These are phyloP conservation scores for Epithemia pelagica DNA, from an alignment of 108 stramenopile species.

Conservation along the genomic window DNA sequence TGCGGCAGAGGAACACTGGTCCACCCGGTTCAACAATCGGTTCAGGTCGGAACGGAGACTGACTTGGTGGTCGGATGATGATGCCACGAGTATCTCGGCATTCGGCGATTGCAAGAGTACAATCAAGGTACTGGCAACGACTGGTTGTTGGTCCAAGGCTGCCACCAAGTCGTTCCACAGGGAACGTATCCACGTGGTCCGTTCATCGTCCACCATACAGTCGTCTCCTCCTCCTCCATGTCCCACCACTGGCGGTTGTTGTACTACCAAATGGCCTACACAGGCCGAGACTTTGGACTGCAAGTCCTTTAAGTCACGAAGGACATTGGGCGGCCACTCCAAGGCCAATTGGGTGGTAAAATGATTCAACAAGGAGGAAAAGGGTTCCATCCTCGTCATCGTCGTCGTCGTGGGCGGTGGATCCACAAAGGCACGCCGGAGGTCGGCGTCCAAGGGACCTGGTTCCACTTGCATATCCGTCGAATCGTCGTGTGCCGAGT, in stretches of 20 bases:
- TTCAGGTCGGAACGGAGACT: neutral
- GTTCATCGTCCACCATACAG: neutral
- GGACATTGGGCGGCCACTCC: neutral
- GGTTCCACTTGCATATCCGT: neutral
- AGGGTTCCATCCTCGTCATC: neutral
- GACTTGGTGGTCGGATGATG: neutral
- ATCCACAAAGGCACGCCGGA: neutral
- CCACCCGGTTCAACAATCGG: neutral
- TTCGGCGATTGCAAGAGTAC: neutral
- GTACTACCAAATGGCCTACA: constrained; percentile 21
- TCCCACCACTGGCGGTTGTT: too few species aligned
- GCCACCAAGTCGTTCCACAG: neutral
- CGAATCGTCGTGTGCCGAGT: neutral
- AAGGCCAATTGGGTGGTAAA: neutral
- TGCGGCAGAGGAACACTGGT: neutral
- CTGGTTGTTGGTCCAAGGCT: neutral
- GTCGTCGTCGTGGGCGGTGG: too few species aligned
- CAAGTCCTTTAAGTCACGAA: constrained; percentile 17
- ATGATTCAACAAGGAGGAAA: neutral
- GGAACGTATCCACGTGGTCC: neutral
- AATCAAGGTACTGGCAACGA: neutral
- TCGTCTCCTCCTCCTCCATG: neutral
- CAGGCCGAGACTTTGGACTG: constrained; percentile 34
- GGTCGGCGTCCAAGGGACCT: neutral
- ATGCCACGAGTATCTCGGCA: neutral